Percentiles rank a stretch among this genome's conserved stretches.
Conservation (phyloP, 202 grass and related monocot species). For the Cymbopogon flexuosus region DNA sequence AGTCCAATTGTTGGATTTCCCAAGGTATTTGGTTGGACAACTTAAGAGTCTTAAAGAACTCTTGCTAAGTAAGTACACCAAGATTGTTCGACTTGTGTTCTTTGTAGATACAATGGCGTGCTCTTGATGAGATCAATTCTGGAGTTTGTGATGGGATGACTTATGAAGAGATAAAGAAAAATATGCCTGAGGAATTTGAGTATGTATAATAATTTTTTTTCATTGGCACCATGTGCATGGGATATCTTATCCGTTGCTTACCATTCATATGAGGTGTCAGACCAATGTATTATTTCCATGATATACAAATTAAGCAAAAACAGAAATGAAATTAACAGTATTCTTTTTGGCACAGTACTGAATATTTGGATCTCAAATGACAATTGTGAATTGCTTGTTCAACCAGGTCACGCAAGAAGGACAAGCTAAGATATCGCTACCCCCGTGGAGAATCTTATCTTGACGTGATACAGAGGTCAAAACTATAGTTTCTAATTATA, state of each 20-base stretch:
- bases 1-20: constrained; percentile 92
- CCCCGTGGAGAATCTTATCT: constrained; percentile 96
- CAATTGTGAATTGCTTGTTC: constrained; percentile 14
- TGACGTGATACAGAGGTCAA: constrained; percentile 97
- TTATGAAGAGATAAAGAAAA: constrained; percentile 97
- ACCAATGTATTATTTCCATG: too few species aligned
- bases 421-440: constrained; percentile 98
- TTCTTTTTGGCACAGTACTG: neutral
- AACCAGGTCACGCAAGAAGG: constrained; percentile 83
- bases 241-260: too few species aligned
- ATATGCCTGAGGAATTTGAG: constrained; percentile 95
- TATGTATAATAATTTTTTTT: constrained; percentile 41
- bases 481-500: constrained; percentile 14
- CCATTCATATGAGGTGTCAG: too few species aligned
- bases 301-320: neutral
- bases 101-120: constrained; percentile 98
- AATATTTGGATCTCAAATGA: constrained; percentile 7
- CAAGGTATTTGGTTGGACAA: constrained; percentile 51
- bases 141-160: constrained; percentile 99
- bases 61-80: constrained; percentile 23
- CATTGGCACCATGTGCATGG: neutral
- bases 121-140: constrained; percentile 96
- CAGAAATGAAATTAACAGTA: neutral
- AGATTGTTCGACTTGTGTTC: constrained; percentile 14
- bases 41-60: constrained; percentile 19